Evolutionary conservation across 2,329 filamentous ascomycete genomes (phyloP), one percentile per base, ranked within the genome.

Genomic region (Orbilia ellipsospora): DNA sequence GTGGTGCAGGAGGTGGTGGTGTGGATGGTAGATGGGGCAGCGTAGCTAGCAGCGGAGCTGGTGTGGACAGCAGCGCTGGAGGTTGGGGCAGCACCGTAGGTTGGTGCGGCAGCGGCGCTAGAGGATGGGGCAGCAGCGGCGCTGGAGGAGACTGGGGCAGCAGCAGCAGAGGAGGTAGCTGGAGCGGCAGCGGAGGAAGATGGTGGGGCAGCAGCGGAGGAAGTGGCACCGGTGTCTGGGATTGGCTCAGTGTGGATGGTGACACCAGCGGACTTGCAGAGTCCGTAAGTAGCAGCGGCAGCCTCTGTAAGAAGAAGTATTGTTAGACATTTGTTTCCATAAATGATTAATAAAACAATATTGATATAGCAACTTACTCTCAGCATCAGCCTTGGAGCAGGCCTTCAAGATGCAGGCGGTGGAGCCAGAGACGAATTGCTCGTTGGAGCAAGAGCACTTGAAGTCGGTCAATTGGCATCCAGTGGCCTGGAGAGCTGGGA

Each of bases 401-500:
- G 10, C 7, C 1, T 7, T 5, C 52, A 55, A 54, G 48, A 79
- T 77, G 73, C 77, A 79, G 26, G 31, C 40, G n/a, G 64, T 70
- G 42, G 77, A 72, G 18, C 8, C 13, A 23, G 23, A 36, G 44
- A 79, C 64, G 66, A 79, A 79, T 1, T 40, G 5, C 36, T 59
- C 36, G 57, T 75, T 75, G 57, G 65, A 74, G 63, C 78, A 79
- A 74, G 77, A 74, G 62, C 78, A 79, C 54, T 51, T 16, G 63
- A 78, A 73, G 72, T 79, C 61, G 54, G 77, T 77, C 59, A 72
- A 40, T 40, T n/a, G 50, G 64, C 78, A 79, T 12, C 45, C 42
- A 6, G 77, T 79, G 28, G 55, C 50, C 48, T 50, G 18, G 59
- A 79, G 65, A 16, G 59, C 61, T 45, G 48, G 36, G 64, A 74